A percentile compares a stretch with the other conserved stretches of the same genome.
Conservation (phyloP, 371 early-diverging fungal genomes). For the Zychaea mexicana region DNA sequence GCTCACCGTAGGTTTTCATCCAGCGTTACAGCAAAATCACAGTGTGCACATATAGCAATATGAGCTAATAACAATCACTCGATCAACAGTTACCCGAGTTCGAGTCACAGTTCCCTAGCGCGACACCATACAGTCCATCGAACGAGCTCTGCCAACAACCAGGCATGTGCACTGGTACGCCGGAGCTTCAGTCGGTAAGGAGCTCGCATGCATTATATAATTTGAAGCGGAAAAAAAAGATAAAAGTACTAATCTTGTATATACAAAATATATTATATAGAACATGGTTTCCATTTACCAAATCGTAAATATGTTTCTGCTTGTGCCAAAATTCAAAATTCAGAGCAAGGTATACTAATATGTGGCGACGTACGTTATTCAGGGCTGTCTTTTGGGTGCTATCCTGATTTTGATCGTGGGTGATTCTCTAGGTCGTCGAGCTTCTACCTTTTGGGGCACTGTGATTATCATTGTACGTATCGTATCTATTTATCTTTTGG, state of each 20-base stretch:
- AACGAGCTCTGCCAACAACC: constrained; percentile 8
- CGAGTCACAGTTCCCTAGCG: constrained; percentile 12
- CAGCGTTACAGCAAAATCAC: too few species aligned
- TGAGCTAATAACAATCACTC: background rate
- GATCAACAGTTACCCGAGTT: constrained; percentile 10
- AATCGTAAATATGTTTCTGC: constrained; percentile 16
- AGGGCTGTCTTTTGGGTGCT: constrained; percentile 21
- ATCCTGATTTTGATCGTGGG: constrained; percentile 13
- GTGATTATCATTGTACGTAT: constrained; percentile 13
- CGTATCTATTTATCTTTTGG: background rate
- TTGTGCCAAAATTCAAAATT: background rate
- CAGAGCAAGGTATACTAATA: too few species aligned
- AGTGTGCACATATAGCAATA: too few species aligned
- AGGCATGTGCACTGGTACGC: constrained; percentile 16
- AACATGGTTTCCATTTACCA: constrained; percentile 23
- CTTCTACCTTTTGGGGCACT: constrained; percentile 19
- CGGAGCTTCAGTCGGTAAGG: constrained; percentile 18
- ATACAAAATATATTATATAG: constrained; percentile 6
- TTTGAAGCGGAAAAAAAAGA: too few species aligned
- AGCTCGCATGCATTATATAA: too few species aligned
- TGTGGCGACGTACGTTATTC: too few species aligned
- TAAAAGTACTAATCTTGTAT: too few species aligned
- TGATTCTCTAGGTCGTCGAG: constrained; percentile 15
- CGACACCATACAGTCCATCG: constrained; percentile 11
- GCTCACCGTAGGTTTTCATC: constrained; percentile 9